Percentiles rank a stretch among this genome's conserved stretches.
Evolutionary conservation across 768 basidiomycete genomes (phyloP).

Genomic region (Suillus alpinus): DNA sequence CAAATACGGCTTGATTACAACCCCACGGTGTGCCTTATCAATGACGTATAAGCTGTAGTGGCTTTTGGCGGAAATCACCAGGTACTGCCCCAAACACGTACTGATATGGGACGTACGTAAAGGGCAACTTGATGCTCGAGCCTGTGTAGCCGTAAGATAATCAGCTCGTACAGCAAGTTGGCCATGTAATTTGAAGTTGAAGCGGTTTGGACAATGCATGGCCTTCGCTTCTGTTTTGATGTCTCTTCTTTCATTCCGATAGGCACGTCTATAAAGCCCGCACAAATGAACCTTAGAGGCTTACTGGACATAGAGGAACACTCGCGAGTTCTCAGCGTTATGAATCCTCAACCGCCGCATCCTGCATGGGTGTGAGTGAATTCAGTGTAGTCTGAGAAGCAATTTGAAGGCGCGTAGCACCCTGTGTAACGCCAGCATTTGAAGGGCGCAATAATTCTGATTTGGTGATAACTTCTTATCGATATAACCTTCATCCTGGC

Average conservation of each 20-base stretch:
- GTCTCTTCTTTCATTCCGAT: not conserved
- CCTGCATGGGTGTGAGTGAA: not conserved
- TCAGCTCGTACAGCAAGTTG: not conserved
- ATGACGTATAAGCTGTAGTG: not conserved
- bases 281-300: not conserved
- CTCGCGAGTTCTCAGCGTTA: not conserved
- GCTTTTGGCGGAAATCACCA: not conserved
- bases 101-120: not conserved
- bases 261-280: not conserved
- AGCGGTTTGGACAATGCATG: too few relatives aligned
- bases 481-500: not conserved
- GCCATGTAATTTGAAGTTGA: not conserved
- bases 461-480: not conserved
- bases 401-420: not conserved
- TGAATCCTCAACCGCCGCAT: not conserved
- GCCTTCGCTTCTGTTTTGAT: not conserved
- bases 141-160: not conserved
- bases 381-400: not conserved
- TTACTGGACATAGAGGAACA: not conserved
- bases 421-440: not conserved
- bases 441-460: not conserved
- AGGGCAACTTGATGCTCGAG: not conserved
- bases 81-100: not conserved
- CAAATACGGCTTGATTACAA: not conserved
- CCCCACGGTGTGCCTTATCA: not conserved